A percentile compares a stretch with the other conserved stretches of the same genome.
These are phyloP conservation scores for Candida jianshihensis DNA, from an alignment of 805 yeast genomes.

Conservation along the genomic window DNA sequence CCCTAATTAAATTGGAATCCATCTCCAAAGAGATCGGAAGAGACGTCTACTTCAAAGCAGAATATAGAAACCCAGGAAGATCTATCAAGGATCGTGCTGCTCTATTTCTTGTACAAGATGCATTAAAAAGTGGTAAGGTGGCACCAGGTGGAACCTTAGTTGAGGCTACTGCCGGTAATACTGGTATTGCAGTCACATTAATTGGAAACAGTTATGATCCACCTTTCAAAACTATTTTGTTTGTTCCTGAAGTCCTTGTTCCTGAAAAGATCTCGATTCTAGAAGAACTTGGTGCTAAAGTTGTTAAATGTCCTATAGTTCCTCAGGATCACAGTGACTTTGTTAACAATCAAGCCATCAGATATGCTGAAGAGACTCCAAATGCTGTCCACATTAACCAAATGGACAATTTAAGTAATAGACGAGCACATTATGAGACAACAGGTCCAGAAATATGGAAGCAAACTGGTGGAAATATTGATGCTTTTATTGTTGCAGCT, in stretches of 20 bases:
- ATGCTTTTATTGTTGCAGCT: slow-evolving; percentile 65
- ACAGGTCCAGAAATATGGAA: slow-evolving; percentile 77
- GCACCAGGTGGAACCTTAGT: slow-evolving; percentile 61
- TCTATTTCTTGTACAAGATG: slow-evolving; percentile 54
- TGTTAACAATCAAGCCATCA: slow-evolving; percentile 18
- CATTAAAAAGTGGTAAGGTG: slow-evolving; percentile 45
- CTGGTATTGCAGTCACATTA: slow-evolving; percentile 75
- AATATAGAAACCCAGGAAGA: slow-evolving; percentile 71
- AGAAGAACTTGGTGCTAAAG: slow-evolving; percentile 52
- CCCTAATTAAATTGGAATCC: slow-evolving; percentile 55
- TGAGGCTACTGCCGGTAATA: slow-evolving; percentile 84
- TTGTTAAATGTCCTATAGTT: slow-evolving; percentile 63
- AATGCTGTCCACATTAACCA: slow-evolving; percentile 73
- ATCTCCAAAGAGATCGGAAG: slow-evolving; percentile 62
- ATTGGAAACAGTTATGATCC: slow-evolving; percentile 34
- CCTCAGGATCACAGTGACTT: slow-evolving; percentile 44
- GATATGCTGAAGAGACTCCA: slow-evolving; percentile 29
- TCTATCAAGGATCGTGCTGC: slow-evolving; percentile 83
- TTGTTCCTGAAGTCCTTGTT: slow-evolving; percentile 74
- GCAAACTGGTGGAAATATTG: slow-evolving; percentile 47
- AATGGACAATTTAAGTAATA: slow-evolving; percentile 69
- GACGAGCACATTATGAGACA: slow-evolving; percentile 59
- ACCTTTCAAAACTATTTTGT: slow-evolving; percentile 53
- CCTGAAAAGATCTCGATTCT: slow-evolving; percentile 58
- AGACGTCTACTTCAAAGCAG: slow-evolving; percentile 66